Evolutionary conservation across 2,329 filamentous ascomycete species (phyloP), one percentile per base, ranked within the genome.

Genomic region (Plectosphaerella plurivora): DNA sequence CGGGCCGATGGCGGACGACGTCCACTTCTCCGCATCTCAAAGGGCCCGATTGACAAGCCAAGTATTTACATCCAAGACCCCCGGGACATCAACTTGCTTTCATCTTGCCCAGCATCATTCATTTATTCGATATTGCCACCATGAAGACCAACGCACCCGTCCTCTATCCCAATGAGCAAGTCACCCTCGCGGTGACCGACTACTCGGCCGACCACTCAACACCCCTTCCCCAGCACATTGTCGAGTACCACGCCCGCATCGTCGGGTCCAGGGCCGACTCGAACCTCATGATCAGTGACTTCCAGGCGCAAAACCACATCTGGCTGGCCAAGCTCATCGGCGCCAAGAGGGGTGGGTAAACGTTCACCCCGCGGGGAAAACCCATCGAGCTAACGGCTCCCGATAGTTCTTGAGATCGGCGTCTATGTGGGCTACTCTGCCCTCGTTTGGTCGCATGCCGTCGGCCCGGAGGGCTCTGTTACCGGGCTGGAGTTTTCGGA

Each of bases 351-450:
- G 64, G 71, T 72, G 53, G 50, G 60, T 36, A 24, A 16, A 28
- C 16, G 9, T 33, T 33, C 28, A 22, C 18, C 18, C 20, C 42
- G 9, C 14, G 37, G 16, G 37, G 16, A n/a, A 45, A 3, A 15
- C 14, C 11, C 39, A 28, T 2, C 22, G 36, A 15, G 42, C 49
- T 39, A 35, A 39, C 12, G 14, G 15, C 10, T 5, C 28, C 11
- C 36, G 2, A 22, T 3, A 77, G 74, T 78, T 15, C 69, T 78
- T 49, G 76, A 78, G 54, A 67, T 78, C 36, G 76, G 76, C 41
- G 73, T 77, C 51, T 78, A 73, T 53, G 65, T 74, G 20, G 75
- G 76, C 41, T 77, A 75, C 62, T 78, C 75, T n/a, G 65, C 68
- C 58, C 67, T 78, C 59, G 67, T 74, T 15, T 78, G 75, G 75